Percentiles rank a stretch among this genome's conserved stretches.
Evolutionary conservation across 1,284 basidiomycete genomes (phyloP).

Genomic region (Athelia psychrophila): DNA sequence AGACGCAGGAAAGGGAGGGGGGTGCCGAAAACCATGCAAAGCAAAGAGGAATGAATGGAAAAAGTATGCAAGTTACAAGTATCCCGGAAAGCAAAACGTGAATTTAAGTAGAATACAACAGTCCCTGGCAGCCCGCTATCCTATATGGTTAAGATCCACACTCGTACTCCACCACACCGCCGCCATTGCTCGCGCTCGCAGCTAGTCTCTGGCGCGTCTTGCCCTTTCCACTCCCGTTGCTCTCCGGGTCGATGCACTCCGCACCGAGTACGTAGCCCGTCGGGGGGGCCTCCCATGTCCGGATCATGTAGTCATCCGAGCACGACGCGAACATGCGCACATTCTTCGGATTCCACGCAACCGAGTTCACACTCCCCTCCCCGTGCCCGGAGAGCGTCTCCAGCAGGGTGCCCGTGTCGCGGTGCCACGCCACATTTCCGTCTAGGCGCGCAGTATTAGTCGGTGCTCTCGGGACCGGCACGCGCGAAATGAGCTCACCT

Average conservation of each 20-base stretch:
- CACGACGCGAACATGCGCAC: slow-evolving; percentile 91
- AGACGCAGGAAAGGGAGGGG: no score
- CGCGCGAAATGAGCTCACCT: slow-evolving; percentile 60
- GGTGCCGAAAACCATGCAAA: no score
- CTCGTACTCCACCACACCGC: no score
- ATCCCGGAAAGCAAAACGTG: no score
- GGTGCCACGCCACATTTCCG: slow-evolving; percentile 91
- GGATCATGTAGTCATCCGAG: slow-evolving; percentile 83
- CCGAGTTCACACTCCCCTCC: slow-evolving; percentile 87
- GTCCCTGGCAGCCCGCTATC: no score
- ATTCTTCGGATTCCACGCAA: slow-evolving; percentile 92
- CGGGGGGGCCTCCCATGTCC: slow-evolving; percentile 76
- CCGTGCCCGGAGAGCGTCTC: slow-evolving; percentile 87
- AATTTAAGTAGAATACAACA: no score
- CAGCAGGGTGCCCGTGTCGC: slow-evolving; percentile 78
- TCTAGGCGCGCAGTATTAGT: slow-evolving; percentile 47
- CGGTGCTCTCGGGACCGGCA: no score
- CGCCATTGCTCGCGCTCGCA: slow-evolving; percentile 2
- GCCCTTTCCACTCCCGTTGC: background rate
- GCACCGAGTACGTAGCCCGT: no score
- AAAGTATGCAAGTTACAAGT: no score
- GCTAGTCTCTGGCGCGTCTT: background rate
- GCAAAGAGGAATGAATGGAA: no score
- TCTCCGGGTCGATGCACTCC: no score
- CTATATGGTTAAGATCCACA: no score